These are phyloP conservation scores for Xerocomus spinulosus DNA, from an alignment of 768 basidiomycete species.

Conservation along the genomic window DNA sequence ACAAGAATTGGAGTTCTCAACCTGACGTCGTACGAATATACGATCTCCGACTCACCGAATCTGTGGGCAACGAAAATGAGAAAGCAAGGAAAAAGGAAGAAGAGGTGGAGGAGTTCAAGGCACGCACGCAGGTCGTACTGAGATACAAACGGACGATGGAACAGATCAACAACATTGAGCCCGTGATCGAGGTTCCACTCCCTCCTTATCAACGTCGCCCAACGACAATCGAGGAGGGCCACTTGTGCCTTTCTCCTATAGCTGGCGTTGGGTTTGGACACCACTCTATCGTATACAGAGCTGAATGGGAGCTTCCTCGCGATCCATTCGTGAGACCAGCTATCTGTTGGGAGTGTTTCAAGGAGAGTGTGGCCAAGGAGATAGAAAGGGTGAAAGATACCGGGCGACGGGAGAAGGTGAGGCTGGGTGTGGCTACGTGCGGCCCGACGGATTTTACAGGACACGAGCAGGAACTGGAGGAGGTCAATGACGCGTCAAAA, in stretches of 20 bases:
- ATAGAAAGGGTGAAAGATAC: slow-evolving; percentile 19
- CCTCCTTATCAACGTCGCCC: slow-evolving; percentile 22
- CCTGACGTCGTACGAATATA: slow-evolving; percentile 33
- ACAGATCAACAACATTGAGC: slow-evolving; percentile 23
- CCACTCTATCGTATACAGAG: slow-evolving; percentile 50
- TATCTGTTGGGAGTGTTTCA: slow-evolving; percentile 39
- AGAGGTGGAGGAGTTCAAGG: slow-evolving; percentile 10
- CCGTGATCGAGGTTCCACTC: slow-evolving; percentile 28
- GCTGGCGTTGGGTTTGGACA: slow-evolving; percentile 40
- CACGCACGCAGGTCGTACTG: slow-evolving; percentile 17
- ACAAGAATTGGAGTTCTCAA: slow-evolving; percentile 27
- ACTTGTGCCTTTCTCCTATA: slow-evolving; percentile 44
- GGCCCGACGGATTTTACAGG: slow-evolving; percentile 7
- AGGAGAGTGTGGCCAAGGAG: slow-evolving; percentile 26
- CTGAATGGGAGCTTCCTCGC: slow-evolving; percentile 50
- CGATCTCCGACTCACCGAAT: slow-evolving; percentile 14
- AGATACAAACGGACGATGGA: slow-evolving; percentile 16
- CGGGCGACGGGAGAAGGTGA: slow-evolving; percentile 17
- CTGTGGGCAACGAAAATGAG: background rate
- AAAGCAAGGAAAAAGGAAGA: slow-evolving; percentile 4
- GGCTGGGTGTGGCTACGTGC: slow-evolving; percentile 12
- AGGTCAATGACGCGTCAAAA: slow-evolving; percentile 1
- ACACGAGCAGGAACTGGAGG: background rate
- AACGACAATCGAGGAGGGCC: slow-evolving; percentile 35
- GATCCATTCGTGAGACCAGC: slow-evolving; percentile 32